These are phyloP conservation scores for Mycena albidolilacea DNA, from an alignment of 768 basidiomycete species.

Conservation along the genomic window DNA sequence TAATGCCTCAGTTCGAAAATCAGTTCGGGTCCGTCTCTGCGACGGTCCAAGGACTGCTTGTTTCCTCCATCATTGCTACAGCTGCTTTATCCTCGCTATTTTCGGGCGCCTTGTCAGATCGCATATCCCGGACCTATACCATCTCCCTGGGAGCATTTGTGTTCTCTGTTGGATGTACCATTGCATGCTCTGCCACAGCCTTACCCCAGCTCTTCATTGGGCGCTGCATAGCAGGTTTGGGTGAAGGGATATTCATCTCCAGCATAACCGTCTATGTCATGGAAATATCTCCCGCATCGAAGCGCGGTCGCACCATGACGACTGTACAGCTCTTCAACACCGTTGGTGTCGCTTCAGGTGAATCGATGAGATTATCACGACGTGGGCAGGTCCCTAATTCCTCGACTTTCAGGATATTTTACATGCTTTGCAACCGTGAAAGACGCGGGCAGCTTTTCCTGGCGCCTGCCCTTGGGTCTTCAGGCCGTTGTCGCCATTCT, in stretches of 20 bases:
- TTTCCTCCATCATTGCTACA: conserved; percentile 59
- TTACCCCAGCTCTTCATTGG: conserved; percentile 59
- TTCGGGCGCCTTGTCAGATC: conserved; percentile 61
- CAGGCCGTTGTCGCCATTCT: conserved; percentile 49
- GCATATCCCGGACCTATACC: conserved; percentile 61
- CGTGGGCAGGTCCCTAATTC: not conserved
- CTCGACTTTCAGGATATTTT: conserved; percentile 50
- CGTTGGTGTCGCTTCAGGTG: conserved; percentile 57
- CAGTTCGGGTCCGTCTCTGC: conserved; percentile 56
- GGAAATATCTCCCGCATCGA: conserved; percentile 59
- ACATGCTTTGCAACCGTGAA: conserved; percentile 55
- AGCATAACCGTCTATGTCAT: conserved; percentile 44
- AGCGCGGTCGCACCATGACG: conserved; percentile 58
- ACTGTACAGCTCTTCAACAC: conserved; percentile 61
- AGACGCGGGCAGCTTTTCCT: conserved; percentile 49
- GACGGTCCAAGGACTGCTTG: conserved; percentile 58
- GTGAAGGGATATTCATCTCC: conserved; percentile 63
- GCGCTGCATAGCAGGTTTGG: conserved; percentile 60
- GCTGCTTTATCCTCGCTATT: conserved; percentile 56
- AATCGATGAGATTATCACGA: not conserved
- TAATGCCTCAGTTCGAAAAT: conserved; percentile 60
- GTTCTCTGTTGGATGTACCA: conserved; percentile 57
- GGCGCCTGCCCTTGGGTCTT: conserved; percentile 55
- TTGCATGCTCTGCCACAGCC: conserved; percentile 53
- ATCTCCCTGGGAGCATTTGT: conserved; percentile 60